Evolutionary conservation across 1,139 yeast species (phyloP), one percentile per base, ranked within the genome.

Genomic region (Hyphopichia khmerensis): DNA sequence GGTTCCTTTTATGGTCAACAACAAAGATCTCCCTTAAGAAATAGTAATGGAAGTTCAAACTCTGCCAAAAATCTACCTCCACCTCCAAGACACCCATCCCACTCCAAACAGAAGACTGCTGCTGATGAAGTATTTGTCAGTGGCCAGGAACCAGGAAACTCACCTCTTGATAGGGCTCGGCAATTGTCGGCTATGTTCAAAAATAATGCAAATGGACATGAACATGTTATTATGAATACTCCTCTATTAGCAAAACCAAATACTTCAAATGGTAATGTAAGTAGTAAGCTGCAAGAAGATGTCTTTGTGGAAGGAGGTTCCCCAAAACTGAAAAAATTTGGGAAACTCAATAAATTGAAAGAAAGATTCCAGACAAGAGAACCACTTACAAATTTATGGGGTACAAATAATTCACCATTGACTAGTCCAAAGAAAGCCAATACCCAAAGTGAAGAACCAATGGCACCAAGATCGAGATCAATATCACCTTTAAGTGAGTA

Each of bases 301-400:
- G 61, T 53, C 2, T 56, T 56, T 42, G 51, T 53, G 4, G 41
- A 39, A 8, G 23, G 23, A 3, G 30, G 21, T 5, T 13, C 24
- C 8, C 38, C 46, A 16, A 43, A 46, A 8, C 51, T 52, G 13
- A 56, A 56, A 35, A 64, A 61, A 41, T 60, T 54, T 9, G 47
- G 52, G 21, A 67, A 65, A 40, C 58, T 72, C 43, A 53, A 55
- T 43, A 68, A 62, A 51, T 50, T 72, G 35, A 67, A 61, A 43
- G 53, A 48, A 36, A 67, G 63, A 47, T 63, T 71, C 44, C 63
- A 59, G 42, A 50, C 63, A n/a, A 69, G 64, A 48, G 76, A 71
- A 41, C 68, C 75, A 4, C 57, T 69, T 23, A 53, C 63, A 5
- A 48, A 55, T 4, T 13, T 29, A n/a, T 29, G 32, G 32, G 17